phyloP scores from a whole-genome alignment of 257 asterid genomes.

The Fraxinus quadrangulata region DNA sequence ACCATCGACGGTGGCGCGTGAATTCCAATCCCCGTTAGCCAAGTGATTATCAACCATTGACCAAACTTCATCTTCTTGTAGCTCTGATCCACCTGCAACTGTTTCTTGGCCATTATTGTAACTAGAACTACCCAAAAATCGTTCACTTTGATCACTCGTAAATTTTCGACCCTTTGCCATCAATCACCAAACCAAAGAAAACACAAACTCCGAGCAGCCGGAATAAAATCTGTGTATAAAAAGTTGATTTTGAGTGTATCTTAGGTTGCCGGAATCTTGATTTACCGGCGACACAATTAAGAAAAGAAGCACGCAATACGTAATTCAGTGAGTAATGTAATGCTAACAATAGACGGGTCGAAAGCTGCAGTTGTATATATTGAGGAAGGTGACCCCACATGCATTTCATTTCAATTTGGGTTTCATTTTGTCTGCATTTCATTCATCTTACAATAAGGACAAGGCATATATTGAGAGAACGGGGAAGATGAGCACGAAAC shows the following conservation, averaged over 20 bases:
- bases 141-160: constrained; percentile 42
- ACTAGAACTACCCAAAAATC: constrained; percentile 41
- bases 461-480: constrained; percentile 31
- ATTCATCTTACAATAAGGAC: constrained; percentile 27
- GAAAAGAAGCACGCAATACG: constrained; percentile 7
- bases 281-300: constrained; percentile 37
- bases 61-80: constrained; percentile 57
- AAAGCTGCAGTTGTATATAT: constrained; percentile 50
- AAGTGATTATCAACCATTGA: constrained; percentile 34
- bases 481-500: constrained; percentile 39
- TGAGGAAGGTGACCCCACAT: constrained; percentile 34
- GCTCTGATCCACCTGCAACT: constrained; percentile 33
- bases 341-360: constrained; percentile 26
- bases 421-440: constrained; percentile 71
- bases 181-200: background rate
- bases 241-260: background rate
- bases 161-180: constrained; percentile 54
- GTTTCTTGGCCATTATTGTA: constrained; percentile 28
- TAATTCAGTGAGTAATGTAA: background rate
- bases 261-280: constrained; percentile 41
- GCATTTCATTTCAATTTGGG: constrained; percentile 74
- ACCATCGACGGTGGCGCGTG: constrained; percentile 31
- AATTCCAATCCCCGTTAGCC: constrained; percentile 30
- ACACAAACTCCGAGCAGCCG: background rate
- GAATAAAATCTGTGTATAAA: background rate